Evolutionary conservation across 2,329 filamentous ascomycete genomes (phyloP), one percentile per base, ranked within the genome.

Genomic region (Aspergillus intermedius): DNA sequence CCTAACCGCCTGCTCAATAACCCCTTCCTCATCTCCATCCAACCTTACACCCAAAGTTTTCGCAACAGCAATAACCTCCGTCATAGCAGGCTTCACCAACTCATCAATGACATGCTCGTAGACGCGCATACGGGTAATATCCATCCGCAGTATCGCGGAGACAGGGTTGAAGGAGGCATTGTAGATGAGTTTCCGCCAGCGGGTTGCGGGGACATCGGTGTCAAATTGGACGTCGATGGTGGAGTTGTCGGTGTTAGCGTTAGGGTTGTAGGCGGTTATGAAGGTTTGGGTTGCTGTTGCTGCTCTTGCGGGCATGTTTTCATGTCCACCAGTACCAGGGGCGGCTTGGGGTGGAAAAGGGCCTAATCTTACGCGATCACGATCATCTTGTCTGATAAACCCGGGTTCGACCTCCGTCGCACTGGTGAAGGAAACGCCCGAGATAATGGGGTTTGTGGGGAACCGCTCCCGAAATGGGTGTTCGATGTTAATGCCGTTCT

Each of bases 401-500:
- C 78, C 80, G 5, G n/a, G 13, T 0, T 68, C 70, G 0, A 60
- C 54, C 54, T 83, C 78, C 3, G 73, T 73, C 2, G 76, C 73
- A 22, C 77, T 76, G 47, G 78, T 80, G 45, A 77, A 65, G 2
- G 72, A 74, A 7, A 83, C 71, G 3, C 78, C 77, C 3, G 74
- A 78, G 1, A 84, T 66, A 5, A 82, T 57, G 0, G 74, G 60
- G 50, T 79, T 82, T 3, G 59, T 49, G 0, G 80, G 79, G 56
- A 81, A 82, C 0, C 65, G 61, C 1, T 60, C 50, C 17, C 77
- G 58, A 17, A 83, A 58, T 0, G 79, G 78, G 39, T 71, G 74
- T 53, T 84, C 79, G 52, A 84, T 83, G 55, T 83, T 81, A n/a
- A 84, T 64, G 0, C 81, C 81, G 56, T 84, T 84, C 52, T 84